Conservation (phyloP, 768 basidiomycete species). For the Boletus insuetus region DNA sequence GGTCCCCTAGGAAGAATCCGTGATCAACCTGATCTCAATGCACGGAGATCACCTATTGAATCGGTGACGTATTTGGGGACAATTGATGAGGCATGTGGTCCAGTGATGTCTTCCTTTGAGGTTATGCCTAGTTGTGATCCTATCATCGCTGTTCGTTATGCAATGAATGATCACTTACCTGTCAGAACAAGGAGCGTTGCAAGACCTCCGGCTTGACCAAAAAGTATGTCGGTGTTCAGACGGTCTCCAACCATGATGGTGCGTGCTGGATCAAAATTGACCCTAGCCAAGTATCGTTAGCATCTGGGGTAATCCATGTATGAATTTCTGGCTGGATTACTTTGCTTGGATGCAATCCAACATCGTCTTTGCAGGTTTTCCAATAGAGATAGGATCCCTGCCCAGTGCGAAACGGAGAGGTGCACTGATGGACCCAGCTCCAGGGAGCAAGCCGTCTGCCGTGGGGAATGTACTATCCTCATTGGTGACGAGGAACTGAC, state of each 20-base stretch:
- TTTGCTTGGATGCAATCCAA: constrained; percentile 86
- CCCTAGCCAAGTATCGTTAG: constrained; percentile 43
- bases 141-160: not conserved
- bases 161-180: constrained; percentile 44
- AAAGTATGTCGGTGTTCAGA: constrained; percentile 92
- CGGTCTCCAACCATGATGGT: constrained; percentile 98
- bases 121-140: constrained; percentile 61
- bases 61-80: constrained; percentile 80
- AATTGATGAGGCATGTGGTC: constrained; percentile 63
- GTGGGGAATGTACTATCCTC: constrained; percentile 90
- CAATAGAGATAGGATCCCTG: constrained; percentile 72
- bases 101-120: constrained; percentile 66
- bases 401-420: constrained; percentile 74
- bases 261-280: constrained; percentile 78
- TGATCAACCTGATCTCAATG: constrained; percentile 23
- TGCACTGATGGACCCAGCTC: constrained; percentile 81
- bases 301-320: not conserved
- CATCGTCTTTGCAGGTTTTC: constrained; percentile 92
- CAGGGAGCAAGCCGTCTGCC: constrained; percentile 71
- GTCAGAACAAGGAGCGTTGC: constrained; percentile 89
- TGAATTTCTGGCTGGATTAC: constrained; percentile 34
- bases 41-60: constrained; percentile 79
- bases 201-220: constrained; percentile 84
- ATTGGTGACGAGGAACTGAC: constrained; percentile 88
- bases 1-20: constrained; percentile 7